Percentiles rank a stretch among this genome's conserved stretches.
Conservation (phyloP, 129 eudicot genomes). For the Pulicaria dysenterica region DNA sequence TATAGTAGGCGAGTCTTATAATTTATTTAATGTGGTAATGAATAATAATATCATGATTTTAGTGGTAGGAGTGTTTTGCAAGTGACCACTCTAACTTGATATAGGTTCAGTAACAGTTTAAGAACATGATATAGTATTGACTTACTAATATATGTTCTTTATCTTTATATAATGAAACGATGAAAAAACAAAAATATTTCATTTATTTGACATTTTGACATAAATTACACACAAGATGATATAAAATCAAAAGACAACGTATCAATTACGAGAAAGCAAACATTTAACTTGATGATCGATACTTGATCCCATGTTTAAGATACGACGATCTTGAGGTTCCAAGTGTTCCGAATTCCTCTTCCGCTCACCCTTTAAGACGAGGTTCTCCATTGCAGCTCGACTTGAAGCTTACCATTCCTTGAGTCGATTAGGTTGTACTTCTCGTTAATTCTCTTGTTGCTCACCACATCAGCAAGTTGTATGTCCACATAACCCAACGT, state of each 20-base stretch:
- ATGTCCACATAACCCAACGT: constrained; percentile 78
- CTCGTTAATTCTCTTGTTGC: constrained; percentile 83
- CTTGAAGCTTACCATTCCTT: constrained; percentile 85
- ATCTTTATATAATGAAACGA: neutral
- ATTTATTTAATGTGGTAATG: too few species aligned
- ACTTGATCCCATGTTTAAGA: constrained; percentile 11
- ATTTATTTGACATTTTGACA: constrained; percentile 31
- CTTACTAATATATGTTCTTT: neutral
- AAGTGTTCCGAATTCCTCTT: constrained; percentile 11
- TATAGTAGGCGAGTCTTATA: too few species aligned
- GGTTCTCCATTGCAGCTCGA: constrained; percentile 91
- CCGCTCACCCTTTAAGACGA: constrained; percentile 18
- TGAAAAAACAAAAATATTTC: neutral
- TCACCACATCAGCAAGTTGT: constrained; percentile 66
- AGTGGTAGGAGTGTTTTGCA: too few species aligned
- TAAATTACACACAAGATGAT: constrained; percentile 9
- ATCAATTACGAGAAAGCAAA: neutral
- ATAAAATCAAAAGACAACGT: constrained; percentile 16
- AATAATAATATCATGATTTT: too few species aligned
- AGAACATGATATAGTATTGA: neutral
- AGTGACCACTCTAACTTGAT: too few species aligned
- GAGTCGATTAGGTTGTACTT: constrained; percentile 86
- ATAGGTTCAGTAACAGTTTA: too few species aligned
- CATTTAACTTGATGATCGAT: constrained; percentile 13
- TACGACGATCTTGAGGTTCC: constrained; percentile 1